phyloP scores from a whole-genome alignment of 2,329 filamentous ascomycete genomes.

The Aspergillus aculeatus region DNA sequence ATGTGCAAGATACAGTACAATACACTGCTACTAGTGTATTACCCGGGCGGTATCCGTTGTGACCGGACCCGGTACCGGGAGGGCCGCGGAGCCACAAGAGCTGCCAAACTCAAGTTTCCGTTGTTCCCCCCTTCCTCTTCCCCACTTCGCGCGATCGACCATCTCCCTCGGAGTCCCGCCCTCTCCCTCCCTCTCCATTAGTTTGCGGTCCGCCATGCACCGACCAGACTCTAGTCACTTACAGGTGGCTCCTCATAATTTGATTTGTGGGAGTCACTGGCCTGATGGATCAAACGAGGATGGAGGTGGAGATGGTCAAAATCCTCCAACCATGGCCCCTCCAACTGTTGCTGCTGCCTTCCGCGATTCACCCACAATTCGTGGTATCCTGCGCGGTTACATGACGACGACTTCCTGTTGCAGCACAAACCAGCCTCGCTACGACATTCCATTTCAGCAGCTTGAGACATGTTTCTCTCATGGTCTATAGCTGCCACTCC shows the following conservation, averaged over 20 bases:
- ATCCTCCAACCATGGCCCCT: not conserved
- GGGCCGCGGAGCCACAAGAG: not conserved
- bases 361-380: not conserved
- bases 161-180: not conserved
- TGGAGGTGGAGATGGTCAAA: not conserved
- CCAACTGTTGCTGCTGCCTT: not conserved
- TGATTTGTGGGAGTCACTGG: too few species aligned
- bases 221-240: too few species aligned
- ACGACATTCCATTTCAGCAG: not conserved
- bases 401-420: not conserved
- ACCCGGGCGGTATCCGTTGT: not conserved
- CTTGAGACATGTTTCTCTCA: not conserved
- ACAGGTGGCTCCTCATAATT: too few species aligned
- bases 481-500: slow-evolving; percentile 1
- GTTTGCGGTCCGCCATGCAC: too few species aligned
- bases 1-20: not conserved
- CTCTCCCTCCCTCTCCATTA: too few species aligned
- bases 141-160: not conserved
- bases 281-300: not conserved
- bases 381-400: not conserved
- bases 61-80: not conserved
- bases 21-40: not conserved
- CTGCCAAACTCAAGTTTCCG: not conserved
- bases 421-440: not conserved
- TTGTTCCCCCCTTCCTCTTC: not conserved